phyloP scores from a whole-genome alignment of 2,329 filamentous ascomycete species.

The Stenocarpella maydis region DNA sequence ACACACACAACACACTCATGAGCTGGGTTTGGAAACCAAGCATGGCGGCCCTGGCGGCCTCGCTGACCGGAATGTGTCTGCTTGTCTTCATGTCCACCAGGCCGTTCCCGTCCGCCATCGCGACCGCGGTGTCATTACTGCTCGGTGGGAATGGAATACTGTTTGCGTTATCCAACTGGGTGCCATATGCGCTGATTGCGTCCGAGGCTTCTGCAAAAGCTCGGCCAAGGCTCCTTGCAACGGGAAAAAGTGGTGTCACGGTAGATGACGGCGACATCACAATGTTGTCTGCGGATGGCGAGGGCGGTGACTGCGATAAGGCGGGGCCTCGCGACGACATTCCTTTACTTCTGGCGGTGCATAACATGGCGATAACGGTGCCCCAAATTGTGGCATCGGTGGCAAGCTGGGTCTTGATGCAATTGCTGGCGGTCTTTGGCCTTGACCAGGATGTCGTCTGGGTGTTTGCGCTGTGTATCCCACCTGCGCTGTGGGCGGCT shows the following conservation, averaged over 20 bases:
- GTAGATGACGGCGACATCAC: not conserved
- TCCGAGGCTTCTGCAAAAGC: conserved; percentile 5
- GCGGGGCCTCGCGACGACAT: not conserved
- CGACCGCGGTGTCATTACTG: not conserved
- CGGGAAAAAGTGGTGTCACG: not conserved
- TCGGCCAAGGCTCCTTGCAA: not conserved
- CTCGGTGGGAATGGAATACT: not conserved
- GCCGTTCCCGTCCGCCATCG: not conserved
- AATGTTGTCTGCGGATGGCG: not conserved
- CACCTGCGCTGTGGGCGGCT: conserved; percentile 10
- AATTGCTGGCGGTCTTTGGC: not conserved
- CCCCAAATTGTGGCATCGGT: conserved; percentile 4
- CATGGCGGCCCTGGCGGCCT: not conserved
- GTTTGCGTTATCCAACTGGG: conserved; percentile 10
- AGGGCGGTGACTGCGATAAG: not conserved
- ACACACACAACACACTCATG: not conserved
- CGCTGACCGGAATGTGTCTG: not conserved
- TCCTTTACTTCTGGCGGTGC: not conserved
- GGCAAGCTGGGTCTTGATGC: conserved; percentile 9
- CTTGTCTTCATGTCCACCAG: not conserved
- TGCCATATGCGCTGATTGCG: conserved; percentile 16
- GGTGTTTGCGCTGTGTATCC: conserved; percentile 2
- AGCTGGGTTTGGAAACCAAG: conserved; percentile 8
- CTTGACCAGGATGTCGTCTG: not conserved
- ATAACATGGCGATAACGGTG: conserved; percentile 6